Evolutionary conservation across 331 rosid genomes (phyloP).

Genomic region (Saraca asoca): DNA sequence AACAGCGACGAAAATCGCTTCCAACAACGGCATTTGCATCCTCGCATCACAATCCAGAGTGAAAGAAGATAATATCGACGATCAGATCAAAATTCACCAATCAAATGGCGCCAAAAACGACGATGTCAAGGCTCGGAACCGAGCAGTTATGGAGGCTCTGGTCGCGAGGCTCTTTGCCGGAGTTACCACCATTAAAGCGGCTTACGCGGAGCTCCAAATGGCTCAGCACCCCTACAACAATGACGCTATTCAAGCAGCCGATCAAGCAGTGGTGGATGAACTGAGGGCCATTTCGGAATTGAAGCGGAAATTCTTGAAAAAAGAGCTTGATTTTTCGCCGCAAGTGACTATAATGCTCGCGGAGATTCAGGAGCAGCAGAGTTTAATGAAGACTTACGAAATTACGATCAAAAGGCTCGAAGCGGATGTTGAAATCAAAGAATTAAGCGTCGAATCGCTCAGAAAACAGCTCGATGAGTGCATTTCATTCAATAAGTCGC

Average conservation of each 20-base stretch:
- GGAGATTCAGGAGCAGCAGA: constrained; percentile 94
- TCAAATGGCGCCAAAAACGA: constrained; percentile 35
- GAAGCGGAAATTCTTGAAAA: constrained; percentile 62
- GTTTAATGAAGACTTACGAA: constrained; percentile 82
- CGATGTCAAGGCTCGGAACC: constrained; percentile 47
- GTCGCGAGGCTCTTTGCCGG: constrained; percentile 87
- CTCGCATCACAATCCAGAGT: constrained; percentile 49
- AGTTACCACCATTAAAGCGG: constrained; percentile 80
- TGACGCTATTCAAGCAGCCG: constrained; percentile 72
- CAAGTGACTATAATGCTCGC: constrained; percentile 84
- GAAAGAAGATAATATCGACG: constrained; percentile 45
- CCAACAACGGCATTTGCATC: constrained; percentile 79
- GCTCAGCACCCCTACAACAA: constrained; percentile 87
- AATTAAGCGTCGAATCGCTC: constrained; percentile 27
- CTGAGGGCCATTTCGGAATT: constrained; percentile 68
- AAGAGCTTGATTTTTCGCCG: constrained; percentile 77
- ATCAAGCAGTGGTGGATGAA: constrained; percentile 81
- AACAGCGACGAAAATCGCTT: constrained; percentile 56
- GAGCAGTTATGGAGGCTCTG: constrained; percentile 80
- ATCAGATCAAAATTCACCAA: constrained; percentile 30
- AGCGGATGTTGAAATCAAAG: constrained; percentile 49
- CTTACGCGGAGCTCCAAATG: constrained; percentile 93
- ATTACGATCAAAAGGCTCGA: constrained; percentile 76
- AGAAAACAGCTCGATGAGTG: constrained; percentile 44
- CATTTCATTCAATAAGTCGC: constrained; percentile 41